These are phyloP conservation scores for Ocimum tenuiflorum DNA, from an alignment of 257 asterid species.

Conservation along the genomic window DNA sequence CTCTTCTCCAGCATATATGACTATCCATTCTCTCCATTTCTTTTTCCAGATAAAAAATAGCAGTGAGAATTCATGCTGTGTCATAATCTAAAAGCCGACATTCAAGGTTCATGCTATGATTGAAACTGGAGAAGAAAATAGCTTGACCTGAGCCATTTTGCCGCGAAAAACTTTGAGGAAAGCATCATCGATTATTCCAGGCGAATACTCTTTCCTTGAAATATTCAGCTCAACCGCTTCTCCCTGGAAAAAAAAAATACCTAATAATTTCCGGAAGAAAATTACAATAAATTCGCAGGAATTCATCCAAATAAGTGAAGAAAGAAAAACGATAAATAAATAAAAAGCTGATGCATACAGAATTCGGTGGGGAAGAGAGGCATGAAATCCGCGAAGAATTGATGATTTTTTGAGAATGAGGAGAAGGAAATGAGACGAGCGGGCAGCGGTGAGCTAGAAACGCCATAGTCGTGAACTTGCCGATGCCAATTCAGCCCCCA, in stretches of 20 bases:
- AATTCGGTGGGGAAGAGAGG: conserved; percentile 29
- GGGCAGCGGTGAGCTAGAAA: conserved; percentile 26
- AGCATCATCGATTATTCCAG: conserved; percentile 47
- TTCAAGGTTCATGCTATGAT: too few relatives aligned
- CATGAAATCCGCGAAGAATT: conserved; percentile 24
- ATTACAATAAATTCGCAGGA: neutral
- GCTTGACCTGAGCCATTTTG: conserved; percentile 60
- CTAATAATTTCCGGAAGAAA: neutral
- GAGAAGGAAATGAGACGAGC: conserved; percentile 22
- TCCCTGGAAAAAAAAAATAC: conserved; percentile 15
- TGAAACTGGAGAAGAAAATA: neutral
- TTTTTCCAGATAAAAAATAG: neutral
- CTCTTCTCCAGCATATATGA: neutral
- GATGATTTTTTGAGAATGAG: conserved; percentile 19
- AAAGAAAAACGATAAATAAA: too few relatives aligned
- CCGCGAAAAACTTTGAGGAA: conserved; percentile 59
- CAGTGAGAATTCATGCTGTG: neutral
- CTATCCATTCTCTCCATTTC: neutral
- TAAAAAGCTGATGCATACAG: conserved; percentile 18
- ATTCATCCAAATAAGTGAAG: neutral
- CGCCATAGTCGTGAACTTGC: conserved; percentile 29
- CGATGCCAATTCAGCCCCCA: neutral
- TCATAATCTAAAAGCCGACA: neutral
- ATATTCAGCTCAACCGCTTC: conserved; percentile 30
- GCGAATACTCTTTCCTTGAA: conserved; percentile 32